phyloP scores from a whole-genome alignment of 164 flowering plant species.

The Magnolia kwangsiensis region DNA sequence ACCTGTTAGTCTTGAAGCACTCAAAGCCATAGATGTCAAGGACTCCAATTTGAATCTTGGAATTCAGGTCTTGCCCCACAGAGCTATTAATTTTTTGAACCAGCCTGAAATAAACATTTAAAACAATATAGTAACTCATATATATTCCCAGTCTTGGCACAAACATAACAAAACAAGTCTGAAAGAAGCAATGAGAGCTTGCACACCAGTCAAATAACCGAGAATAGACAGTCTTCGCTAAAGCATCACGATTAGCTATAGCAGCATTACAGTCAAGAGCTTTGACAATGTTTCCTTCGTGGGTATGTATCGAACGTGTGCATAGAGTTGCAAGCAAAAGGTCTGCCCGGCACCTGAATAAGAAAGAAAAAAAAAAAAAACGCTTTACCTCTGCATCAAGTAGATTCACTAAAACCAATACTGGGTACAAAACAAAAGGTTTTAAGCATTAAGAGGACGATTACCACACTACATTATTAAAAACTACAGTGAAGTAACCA shows the following conservation, averaged over 20 bases:
- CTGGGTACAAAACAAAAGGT: too few species aligned
- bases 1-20: slow-evolving; percentile 86
- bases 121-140: not conserved
- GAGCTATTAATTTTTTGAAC: slow-evolving; percentile 92
- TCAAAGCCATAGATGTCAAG: slow-evolving; percentile 98
- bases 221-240: slow-evolving; percentile 93
- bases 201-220: slow-evolving; percentile 88
- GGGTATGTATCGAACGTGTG: slow-evolving; percentile 87
- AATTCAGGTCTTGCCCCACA: slow-evolving; percentile 88
- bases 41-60: slow-evolving; percentile 80
- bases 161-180: slow-evolving; percentile 1
- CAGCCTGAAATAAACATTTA: slow-evolving; percentile 54
- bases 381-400: not conserved
- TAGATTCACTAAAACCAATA: too few species aligned
- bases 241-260: slow-evolving; percentile 80
- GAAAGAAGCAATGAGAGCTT: not conserved
- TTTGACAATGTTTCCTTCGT: slow-evolving; percentile 83
- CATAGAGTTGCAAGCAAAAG: slow-evolving; percentile 73
- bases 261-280: slow-evolving; percentile 93
- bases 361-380: slow-evolving; percentile 3
- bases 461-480: not conserved
- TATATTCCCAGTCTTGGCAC: not conserved
- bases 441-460: not conserved
- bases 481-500: not conserved
- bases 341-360: slow-evolving; percentile 72